Evolutionary conservation across 768 basidiomycete species (phyloP), one percentile per base, ranked within the genome.

Genomic region (Leucocoprinus sp.): DNA sequence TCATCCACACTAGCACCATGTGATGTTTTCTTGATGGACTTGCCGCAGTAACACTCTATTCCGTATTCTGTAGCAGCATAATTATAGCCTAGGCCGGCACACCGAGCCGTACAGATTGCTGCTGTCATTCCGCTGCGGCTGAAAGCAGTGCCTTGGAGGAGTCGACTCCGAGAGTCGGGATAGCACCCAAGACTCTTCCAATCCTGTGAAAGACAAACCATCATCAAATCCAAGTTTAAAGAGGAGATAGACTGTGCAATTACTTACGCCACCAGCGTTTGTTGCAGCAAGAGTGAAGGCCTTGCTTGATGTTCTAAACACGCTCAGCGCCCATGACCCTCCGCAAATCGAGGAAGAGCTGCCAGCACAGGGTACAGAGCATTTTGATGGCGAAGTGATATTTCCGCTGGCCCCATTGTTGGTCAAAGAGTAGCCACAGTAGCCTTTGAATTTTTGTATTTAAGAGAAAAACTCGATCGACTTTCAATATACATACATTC

Each of bases 61-160:
- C 64, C 64, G 42, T 62, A 57, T 39, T 68, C 62, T 6, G 61
- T 59, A 9, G 58, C 67, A 24, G 67, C 67, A 44, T 66, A 57
- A 9, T 51, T 56, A 40, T 54, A 63, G 1, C 64, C 61, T 18
- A 43, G 54, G 14, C 42, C 40, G 4, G 57, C 45, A 41, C 65
- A 69, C 21, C 56, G 50, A 8, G 36, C 43, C 8, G 58, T 58
- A 42, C 65, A 67, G 26, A 27, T 53, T 12, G 61, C 57, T 0
- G 55, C 55, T 7, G 66, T 66, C 61, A 66, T 64, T 8, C 54
- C 55, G 5, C 47, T 28, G 19, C 53, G 52, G 15, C 51, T 43
- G 11, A 33, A 45, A 15, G 40, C 40, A 1, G 53, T 54, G 12
- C 54, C 55, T 24, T 60, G 60, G 8, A 68, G 59, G 38, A 67